Evolutionary conservation across 805 yeast genomes (phyloP).

Genomic region (Groenewaldozyma salmanticensis): DNA sequence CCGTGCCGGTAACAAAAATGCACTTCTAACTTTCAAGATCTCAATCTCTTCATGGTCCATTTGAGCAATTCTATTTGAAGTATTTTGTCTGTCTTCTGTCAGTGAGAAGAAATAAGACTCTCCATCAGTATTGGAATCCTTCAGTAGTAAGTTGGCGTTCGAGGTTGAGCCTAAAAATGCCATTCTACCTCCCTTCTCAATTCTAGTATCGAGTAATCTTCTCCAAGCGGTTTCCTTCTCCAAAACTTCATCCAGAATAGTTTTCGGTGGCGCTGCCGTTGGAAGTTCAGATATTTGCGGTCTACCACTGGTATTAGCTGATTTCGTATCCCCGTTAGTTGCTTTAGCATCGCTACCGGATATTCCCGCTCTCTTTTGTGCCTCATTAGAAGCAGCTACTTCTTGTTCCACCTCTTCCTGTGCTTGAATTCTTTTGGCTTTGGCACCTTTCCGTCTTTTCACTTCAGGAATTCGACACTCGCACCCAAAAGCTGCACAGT

Average conservation of each 20-base stretch:
- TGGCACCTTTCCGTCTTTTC: slow-evolving; percentile 1
- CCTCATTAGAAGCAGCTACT: background rate
- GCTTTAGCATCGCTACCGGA: background rate
- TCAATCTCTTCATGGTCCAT: slow-evolving; percentile 55
- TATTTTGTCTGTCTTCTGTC: slow-evolving; percentile 7
- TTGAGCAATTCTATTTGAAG: slow-evolving; percentile 20
- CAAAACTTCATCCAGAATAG: too few relatives aligned
- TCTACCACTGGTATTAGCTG: too few relatives aligned
- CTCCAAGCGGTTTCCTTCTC: slow-evolving; percentile 19
- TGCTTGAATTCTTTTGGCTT: slow-evolving; percentile 2
- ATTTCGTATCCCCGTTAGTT: background rate
- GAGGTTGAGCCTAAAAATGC: slow-evolving; percentile 49
- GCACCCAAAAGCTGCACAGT: slow-evolving; percentile 43
- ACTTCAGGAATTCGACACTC: slow-evolving; percentile 61
- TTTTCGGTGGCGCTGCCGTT: too few relatives aligned
- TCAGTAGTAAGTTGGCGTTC: slow-evolving; percentile 37
- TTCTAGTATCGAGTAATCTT: slow-evolving; percentile 28
- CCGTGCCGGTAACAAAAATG: slow-evolving; percentile 56
- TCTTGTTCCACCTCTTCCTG: slow-evolving; percentile 2
- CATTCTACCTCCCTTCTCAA: slow-evolving; percentile 26
- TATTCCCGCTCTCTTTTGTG: background rate
- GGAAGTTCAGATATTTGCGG: too few relatives aligned
- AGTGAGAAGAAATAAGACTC: slow-evolving; percentile 35
- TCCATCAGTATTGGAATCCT: slow-evolving; percentile 33
- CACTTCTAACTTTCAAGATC: slow-evolving; percentile 54